Conservation (phyloP, 108 stramenopile species). For the Fistulifera pelliculosa region DNA sequence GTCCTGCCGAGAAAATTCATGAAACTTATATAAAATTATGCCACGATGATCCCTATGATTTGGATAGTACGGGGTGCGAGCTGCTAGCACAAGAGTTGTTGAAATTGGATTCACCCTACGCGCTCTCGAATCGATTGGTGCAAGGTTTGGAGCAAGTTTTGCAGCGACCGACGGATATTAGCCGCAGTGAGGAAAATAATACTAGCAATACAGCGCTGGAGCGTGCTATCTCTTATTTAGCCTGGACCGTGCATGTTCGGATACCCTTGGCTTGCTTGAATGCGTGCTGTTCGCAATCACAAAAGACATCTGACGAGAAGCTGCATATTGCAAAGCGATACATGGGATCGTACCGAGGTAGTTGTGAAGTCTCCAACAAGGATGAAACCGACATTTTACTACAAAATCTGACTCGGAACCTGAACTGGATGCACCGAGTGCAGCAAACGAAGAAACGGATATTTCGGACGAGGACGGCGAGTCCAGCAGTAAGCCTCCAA, state of each 20-base stretch:
- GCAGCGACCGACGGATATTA: not conserved
- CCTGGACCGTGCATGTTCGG: not conserved
- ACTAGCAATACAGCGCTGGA: not conserved
- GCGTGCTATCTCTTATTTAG: too few species aligned
- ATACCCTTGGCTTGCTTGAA: not conserved
- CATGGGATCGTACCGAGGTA: conserved; percentile 2
- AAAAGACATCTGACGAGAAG: not conserved
- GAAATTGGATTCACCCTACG: not conserved
- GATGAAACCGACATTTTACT: not conserved
- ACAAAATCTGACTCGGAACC: not conserved
- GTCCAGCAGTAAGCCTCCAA: not conserved
- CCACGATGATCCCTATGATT: conserved; percentile 16
- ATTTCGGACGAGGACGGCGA: not conserved
- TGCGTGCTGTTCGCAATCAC: not conserved
- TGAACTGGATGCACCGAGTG: too few species aligned
- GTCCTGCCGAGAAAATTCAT: conserved; percentile 4
- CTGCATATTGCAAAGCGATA: not conserved
- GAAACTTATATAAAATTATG: conserved; percentile 18
- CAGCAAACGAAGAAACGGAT: too few species aligned
- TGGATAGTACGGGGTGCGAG: conserved; percentile 5
- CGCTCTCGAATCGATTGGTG: conserved; percentile 16
- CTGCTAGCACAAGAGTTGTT: conserved; percentile 9
- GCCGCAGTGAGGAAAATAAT: not conserved
- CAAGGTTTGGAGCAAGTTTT: conserved; percentile 14
- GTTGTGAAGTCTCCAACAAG: not conserved